Base-by-base conservation (phyloP, 768 basidiomycete genomes). In the Scleroderma citrinum region DNA sequence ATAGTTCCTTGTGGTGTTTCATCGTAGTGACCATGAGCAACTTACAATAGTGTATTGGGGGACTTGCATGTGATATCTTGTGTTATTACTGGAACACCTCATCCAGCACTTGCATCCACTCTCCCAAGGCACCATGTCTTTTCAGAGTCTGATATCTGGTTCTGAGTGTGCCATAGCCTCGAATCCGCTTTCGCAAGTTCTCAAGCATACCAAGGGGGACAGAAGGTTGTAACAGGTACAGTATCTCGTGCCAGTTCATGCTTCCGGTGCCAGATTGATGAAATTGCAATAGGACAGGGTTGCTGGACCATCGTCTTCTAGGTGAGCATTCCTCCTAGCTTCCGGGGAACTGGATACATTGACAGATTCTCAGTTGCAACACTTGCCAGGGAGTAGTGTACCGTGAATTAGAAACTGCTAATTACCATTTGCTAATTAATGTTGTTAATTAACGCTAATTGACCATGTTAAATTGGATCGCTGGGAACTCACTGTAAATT, bases 121-220 rank as follows among this genome's bases (percentile, higher is more conserved):
- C 41, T 21, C 3, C 19, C 37, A 13, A 29, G 26, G 26, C 20
- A 41, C 17, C 52, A 88, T 88, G 86, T 86, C 87, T 20, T 73
- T 90, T 47, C 85, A 87, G 71, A 76, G 83, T 49, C 72, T 92
- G 35, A 79, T 92, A 52, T 92, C 90, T 50, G 93, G 92, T 49
- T 78, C 92, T 38, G 95, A 97, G 69, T 96, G 93, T 67, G 87
- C 85, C 12, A 78, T 83, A 17, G 73, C 83, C 1, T 75, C 85
- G 43, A 97, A 96, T 63, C 93, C 94, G 2, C 73, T 98, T 21
- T 82, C 88, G 2, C 86, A 91, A 57, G 85, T 97, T 21, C 75
- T 93, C 46, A 95, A 96, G 64, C 87, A 95, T 60, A 81, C 90
- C 8, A 90, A 92, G 50, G 83, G 81, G 1, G 93, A 96, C 69